Evolutionary conservation across 371 early-diverging fungal genomes (phyloP).

Genomic region (Parasitella parasitica): DNA sequence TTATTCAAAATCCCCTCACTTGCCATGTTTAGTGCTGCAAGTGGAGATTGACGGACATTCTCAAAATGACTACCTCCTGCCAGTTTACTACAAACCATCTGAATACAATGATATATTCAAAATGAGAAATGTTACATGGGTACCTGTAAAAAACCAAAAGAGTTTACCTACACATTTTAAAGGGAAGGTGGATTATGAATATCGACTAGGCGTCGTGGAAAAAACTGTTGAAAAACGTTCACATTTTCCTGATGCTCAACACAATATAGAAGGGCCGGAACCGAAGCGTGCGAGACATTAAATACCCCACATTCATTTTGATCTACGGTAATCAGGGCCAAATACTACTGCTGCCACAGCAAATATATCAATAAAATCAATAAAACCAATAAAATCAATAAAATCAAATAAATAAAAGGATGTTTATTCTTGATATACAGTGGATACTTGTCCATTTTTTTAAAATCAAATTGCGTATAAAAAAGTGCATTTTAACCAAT

Average conservation of each 20-base stretch:
- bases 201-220: constrained; percentile 8
- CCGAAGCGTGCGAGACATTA: neutral
- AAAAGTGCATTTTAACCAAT: neutral
- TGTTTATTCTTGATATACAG: no score
- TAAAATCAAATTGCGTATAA: no score
- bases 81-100: constrained; percentile 31
- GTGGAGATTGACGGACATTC: neutral
- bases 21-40: neutral
- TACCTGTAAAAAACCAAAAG: neutral
- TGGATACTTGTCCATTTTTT: no score
- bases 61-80: constrained; percentile 8
- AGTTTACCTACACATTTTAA: neutral
- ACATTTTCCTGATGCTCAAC: neutral
- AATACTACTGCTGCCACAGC: no score
- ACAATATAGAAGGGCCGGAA: neutral
- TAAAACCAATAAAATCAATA: no score
- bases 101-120: constrained; percentile 12
- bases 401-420: no score
- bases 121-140: neutral
- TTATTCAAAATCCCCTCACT: neutral
- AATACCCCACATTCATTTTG: no score
- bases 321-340: no score
- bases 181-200: constrained; percentile 12
- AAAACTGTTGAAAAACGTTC: neutral
- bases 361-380: no score